Evolutionary conservation across 805 yeast genomes (phyloP).

Genomic region (Ogataea corticis): DNA sequence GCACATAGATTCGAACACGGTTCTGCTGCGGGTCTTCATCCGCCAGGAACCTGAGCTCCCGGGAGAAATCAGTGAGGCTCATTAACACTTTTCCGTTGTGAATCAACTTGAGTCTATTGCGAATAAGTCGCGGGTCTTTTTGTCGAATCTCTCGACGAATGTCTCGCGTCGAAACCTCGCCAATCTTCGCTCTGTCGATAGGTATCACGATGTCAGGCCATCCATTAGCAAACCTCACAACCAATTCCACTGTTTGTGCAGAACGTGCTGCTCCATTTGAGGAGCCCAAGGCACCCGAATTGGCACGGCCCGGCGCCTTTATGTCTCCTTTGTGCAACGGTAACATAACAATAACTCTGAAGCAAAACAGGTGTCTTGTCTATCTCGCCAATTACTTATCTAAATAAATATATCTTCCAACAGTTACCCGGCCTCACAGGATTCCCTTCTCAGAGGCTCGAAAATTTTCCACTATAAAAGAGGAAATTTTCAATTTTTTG

Average conservation of each 20-base stretch:
- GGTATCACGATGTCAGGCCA: constrained; percentile 43
- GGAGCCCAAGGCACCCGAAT: background rate
- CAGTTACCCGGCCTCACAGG: constrained; percentile 14
- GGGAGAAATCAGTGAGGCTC: constrained; percentile 53
- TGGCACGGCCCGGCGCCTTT: background rate
- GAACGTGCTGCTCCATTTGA: background rate
- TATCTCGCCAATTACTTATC: no score
- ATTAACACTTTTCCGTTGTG: constrained; percentile 67
- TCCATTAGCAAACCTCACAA: constrained; percentile 49
- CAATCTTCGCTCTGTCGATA: constrained; percentile 23
- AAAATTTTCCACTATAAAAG: constrained; percentile 6
- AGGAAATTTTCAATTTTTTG: constrained; percentile 7
- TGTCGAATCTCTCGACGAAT: constrained; percentile 46
- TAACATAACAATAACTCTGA: background rate
- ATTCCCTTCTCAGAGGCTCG: background rate
- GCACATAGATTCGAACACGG: constrained; percentile 54
- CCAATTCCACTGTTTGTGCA: constrained; percentile 21
- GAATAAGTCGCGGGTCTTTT: constrained; percentile 28
- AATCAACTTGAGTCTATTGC: constrained; percentile 60
- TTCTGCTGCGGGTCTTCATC: constrained; percentile 19
- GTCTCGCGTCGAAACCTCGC: constrained; percentile 38
- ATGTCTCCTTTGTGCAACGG: constrained; percentile 5
- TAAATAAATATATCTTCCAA: background rate
- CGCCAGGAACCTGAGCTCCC: constrained; percentile 41
- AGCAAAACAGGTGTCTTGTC: no score